Evolutionary conservation across 1,284 basidiomycete genomes (phyloP).

Genomic region (Phylloboletellus chloephorus): DNA sequence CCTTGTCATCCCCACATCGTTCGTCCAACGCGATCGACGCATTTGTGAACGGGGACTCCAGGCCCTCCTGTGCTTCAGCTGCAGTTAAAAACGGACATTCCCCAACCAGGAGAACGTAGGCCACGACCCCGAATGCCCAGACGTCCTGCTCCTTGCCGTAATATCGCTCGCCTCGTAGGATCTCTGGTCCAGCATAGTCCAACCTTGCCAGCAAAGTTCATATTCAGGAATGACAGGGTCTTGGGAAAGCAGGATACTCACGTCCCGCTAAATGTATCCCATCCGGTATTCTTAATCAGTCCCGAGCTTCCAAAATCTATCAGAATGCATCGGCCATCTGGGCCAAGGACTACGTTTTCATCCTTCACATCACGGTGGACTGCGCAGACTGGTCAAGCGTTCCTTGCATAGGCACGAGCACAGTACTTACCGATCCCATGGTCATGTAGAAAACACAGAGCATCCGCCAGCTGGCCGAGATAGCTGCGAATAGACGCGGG

Average conservation of each 20-base stretch:
- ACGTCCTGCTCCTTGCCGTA: conserved; percentile 96
- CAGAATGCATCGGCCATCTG: conserved; percentile 74
- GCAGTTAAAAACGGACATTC: conserved; percentile 92
- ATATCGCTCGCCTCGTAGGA: conserved; percentile 91
- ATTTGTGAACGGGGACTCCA: conserved; percentile 67
- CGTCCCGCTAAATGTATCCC: conserved; percentile 96
- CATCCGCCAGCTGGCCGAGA: conserved; percentile 92
- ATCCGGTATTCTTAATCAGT: conserved; percentile 75
- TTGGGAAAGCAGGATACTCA: conserved; percentile 39
- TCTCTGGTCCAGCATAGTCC: conserved; percentile 96
- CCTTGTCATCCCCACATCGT: conserved; percentile 66
- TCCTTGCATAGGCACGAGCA: conserved; percentile 5
- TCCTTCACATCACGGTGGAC: conserved; percentile 99
- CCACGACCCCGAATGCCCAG: conserved; percentile 98
- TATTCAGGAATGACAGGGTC: conserved; percentile 15
- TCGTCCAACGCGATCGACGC: conserved; percentile 72
- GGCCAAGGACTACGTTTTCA: conserved; percentile 87
- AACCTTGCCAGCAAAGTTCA: conserved; percentile 46
- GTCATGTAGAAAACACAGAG: conserved; percentile 84
- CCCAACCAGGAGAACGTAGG: conserved; percentile 91
- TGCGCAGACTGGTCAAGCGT: conserved; percentile 29
- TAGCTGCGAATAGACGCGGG: conserved; percentile 76
- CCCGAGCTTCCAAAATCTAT: conserved; percentile 98
- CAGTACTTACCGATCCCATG: conserved; percentile 72
- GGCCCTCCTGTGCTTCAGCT: conserved; percentile 76